Base-by-base conservation (phyloP, 495 filamentous ascomycete genomes). In the Sporormia fimetaria region DNA sequence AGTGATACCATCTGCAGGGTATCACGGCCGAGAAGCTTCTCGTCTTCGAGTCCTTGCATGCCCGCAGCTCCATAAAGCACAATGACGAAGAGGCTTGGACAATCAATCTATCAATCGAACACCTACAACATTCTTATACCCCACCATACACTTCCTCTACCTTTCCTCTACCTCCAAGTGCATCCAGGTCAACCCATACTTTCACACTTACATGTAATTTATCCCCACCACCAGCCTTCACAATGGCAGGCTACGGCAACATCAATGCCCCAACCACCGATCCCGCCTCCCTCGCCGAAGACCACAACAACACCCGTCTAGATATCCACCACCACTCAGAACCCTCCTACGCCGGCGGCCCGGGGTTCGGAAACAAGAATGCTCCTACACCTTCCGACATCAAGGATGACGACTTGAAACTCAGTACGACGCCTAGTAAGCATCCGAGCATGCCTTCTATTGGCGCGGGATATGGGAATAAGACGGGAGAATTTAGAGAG, bases 381-480 rank as follows among this genome's bases (percentile, higher is more conserved):
- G 16, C 28, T 20, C 21, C 33, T 7, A 29, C 30, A 34, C 28
- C 18, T 30, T 37, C 37, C 6, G 25, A 36, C n/a, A 15, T 37
- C 12, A 38, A 54, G 38, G 40, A 47, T 39, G 18, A 14, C n/a
- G 38, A 53, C 2, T 41, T 47, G n/a, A 32, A 42, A 11, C 54
- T 47, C 24, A 50, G 50, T 26, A 40, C 37, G n/a, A 42, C n/a
- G 8, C 46, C 52, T 42, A 52, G 54, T 3, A 49, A 22, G n/a
- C 52, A 58, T 44, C 56, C 55, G 2, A 55, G 47, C 33, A 57
- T 46, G 11, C 42, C 33, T 16, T 42, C 40, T 8, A 40, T 27
- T 8, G 57, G 59, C n/a, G 47, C 52, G 1, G 58, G 62, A 30
- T 63, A 52, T 41, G 61, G 58, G 21, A 60, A 64, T 56, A 61